A percentile compares a stretch with the other conserved stretches of the same genome.
These are phyloP conservation scores for Chaetomium olivaceum DNA, from an alignment of 2,329 filamentous ascomycete genomes.

Conservation along the genomic window DNA sequence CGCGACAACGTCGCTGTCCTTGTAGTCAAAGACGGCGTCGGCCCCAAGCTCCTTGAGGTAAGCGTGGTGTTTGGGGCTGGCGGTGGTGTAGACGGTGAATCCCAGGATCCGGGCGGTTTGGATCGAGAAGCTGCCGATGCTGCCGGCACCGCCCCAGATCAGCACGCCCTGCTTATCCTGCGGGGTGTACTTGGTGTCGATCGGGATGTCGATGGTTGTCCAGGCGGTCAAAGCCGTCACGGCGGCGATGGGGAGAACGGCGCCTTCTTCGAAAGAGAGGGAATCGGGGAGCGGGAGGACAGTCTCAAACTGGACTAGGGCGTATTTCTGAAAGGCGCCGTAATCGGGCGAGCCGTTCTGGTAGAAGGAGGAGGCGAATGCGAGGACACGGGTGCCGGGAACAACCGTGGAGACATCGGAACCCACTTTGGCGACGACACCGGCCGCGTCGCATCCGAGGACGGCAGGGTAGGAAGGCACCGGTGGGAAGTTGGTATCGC, in stretches of 20 bases:
- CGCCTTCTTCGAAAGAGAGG: neutral
- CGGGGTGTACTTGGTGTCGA: neutral
- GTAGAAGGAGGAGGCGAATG: neutral
- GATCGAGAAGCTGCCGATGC: neutral
- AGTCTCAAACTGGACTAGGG: neutral
- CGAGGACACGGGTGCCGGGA: neutral
- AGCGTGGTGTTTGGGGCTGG: slow-evolving; percentile 15
- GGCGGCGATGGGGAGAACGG: neutral
- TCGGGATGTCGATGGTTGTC: neutral
- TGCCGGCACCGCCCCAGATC: neutral
- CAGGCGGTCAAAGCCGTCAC: neutral
- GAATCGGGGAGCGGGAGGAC: neutral
- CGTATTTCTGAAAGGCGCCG: neutral
- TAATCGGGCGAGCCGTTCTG: neutral
- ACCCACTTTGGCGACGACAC: neutral
- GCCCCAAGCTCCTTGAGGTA: slow-evolving; percentile 12
- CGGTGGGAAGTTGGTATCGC: neutral
- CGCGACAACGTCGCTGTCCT: slow-evolving; percentile 9
- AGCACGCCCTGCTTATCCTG: neutral
- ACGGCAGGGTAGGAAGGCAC: neutral
- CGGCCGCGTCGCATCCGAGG: neutral
- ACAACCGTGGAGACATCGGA: neutral
- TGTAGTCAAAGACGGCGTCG: slow-evolving; percentile 12
- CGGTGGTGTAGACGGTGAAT: slow-evolving; percentile 2
- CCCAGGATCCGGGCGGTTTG: neutral